Evolutionary conservation across 208 protist genomes (phyloP).

Genomic region (Naegleria gruberi): DNA sequence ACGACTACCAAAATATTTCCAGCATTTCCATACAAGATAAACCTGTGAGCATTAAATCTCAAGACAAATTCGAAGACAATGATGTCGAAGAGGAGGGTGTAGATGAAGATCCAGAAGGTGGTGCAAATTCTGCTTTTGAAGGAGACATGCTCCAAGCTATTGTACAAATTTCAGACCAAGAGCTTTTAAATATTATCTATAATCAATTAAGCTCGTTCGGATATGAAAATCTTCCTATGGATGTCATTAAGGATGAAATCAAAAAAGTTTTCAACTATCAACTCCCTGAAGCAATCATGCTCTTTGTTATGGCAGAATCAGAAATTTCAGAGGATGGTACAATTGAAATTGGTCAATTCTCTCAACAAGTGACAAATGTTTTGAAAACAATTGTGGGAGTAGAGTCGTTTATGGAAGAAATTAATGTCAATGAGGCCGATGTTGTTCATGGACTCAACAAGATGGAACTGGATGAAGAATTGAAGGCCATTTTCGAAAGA

Average conservation of each 20-base stretch:
- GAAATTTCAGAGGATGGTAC: neutral
- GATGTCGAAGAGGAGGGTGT: neutral
- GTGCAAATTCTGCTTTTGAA: neutral
- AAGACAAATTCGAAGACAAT: neutral
- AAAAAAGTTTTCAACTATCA: neutral
- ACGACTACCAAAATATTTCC: no score
- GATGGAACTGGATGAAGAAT: conserved; percentile 3
- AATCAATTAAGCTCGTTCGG: neutral
- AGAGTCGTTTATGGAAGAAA: neutral
- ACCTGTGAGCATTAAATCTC: neutral
- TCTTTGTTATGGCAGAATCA: neutral
- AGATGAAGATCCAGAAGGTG: neutral
- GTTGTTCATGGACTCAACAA: neutral
- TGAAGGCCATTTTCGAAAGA: neutral
- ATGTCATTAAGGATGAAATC: neutral
- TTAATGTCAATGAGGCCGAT: neutral
- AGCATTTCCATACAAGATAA: no score
- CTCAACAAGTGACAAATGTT: neutral
- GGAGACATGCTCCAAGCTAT: neutral
- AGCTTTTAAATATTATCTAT: neutral
- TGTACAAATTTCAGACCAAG: neutral
- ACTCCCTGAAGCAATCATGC: neutral
- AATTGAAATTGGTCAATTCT: neutral
- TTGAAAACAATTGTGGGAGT: neutral
- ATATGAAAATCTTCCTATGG: neutral